Base-by-base conservation (phyloP, 371 early-diverging fungal genomes). In the Mucor piriformis region DNA sequence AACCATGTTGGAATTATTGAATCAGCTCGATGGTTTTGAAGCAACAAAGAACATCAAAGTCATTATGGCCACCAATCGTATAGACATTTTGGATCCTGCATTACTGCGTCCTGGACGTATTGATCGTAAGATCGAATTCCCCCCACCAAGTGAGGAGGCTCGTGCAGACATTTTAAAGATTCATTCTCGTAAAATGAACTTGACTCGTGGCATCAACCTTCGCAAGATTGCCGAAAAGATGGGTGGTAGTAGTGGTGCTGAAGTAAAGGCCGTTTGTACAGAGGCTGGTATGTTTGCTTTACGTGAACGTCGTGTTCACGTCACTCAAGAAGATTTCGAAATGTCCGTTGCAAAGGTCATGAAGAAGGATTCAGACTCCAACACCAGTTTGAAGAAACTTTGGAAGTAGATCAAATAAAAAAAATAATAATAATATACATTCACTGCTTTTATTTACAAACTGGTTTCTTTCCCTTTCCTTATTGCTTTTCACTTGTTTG, bases 221-320 rank as follows among this genome's bases (percentile, higher is more conserved):
- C 99, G 99, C 59, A 83, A 99, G 63, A 95, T 99, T 73, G 98
- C 99, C 15, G 90, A 99, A n/a, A 86, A 99, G 67, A 99, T 99
- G 82, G 95, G 96, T 40, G 99, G 99, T 67, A 93, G 97, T 60
- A 99, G 99, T 16, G 97, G 85, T 81, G 81, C 81, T 20, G 81
- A 81, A 52, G 77, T 79, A 32, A 77, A 88, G 83, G 97, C 95
- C 60, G 99, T 99, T 16, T 99, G 99, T 81, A 99, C 99, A 27
- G 99, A 99, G 80, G 99, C 99, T 3, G 99, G 99, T 67, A 99
- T 99, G 99, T 99, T 96, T 76, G 99, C 99, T n/a, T 81, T 99
- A 50, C 87, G 99, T 57, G 99, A 99, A 77, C 92, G 99, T 50
- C 87, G 97, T 63, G 98, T 99, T 57, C 99, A 99, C 66, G 99